phyloP scores from a whole-genome alignment of 1,139 yeast species.

The Candida freyschussii region DNA sequence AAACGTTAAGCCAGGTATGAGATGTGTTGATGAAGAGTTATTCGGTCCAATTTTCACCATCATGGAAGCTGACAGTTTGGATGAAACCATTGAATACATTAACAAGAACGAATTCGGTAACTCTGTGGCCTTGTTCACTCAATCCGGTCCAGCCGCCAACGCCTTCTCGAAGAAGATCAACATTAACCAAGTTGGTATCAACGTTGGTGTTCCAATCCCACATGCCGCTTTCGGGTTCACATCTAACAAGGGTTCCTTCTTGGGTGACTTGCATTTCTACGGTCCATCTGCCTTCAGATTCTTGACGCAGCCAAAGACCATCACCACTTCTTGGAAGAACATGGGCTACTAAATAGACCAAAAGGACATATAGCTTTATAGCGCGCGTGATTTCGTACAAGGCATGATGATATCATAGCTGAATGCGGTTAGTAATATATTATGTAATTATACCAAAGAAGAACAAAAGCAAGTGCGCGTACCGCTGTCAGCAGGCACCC shows the following conservation, averaged over 20 bases:
- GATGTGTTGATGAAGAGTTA: slow-evolving; percentile 29
- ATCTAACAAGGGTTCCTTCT: slow-evolving; percentile 27
- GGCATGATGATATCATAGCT: too few species aligned
- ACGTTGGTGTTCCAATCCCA: slow-evolving; percentile 26
- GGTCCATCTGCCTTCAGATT: slow-evolving; percentile 27
- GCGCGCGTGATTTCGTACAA: too few species aligned
- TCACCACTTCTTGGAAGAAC: slow-evolving; percentile 26
- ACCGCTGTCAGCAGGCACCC: too few species aligned
- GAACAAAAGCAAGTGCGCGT: too few species aligned
- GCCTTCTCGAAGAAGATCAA: slow-evolving; percentile 22
- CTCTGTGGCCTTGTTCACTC: slow-evolving; percentile 26
- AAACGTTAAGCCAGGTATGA: slow-evolving; percentile 25
- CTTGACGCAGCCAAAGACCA: slow-evolving; percentile 27
- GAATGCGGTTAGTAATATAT: too few species aligned
- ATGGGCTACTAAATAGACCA: slow-evolving; percentile 18
- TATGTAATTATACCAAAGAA: too few species aligned
- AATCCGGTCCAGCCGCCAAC: slow-evolving; percentile 26
- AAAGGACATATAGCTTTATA: too few species aligned
- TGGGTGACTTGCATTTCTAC: slow-evolving; percentile 28
- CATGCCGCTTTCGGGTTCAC: slow-evolving; percentile 28
- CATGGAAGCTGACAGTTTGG: slow-evolving; percentile 24
- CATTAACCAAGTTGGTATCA: slow-evolving; percentile 27
- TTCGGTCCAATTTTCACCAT: slow-evolving; percentile 28
- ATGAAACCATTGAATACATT: slow-evolving; percentile 25
- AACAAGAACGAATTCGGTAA: slow-evolving; percentile 28